These are phyloP conservation scores for Paxillus involutus DNA, from an alignment of 768 basidiomycete genomes.

Conservation along the genomic window DNA sequence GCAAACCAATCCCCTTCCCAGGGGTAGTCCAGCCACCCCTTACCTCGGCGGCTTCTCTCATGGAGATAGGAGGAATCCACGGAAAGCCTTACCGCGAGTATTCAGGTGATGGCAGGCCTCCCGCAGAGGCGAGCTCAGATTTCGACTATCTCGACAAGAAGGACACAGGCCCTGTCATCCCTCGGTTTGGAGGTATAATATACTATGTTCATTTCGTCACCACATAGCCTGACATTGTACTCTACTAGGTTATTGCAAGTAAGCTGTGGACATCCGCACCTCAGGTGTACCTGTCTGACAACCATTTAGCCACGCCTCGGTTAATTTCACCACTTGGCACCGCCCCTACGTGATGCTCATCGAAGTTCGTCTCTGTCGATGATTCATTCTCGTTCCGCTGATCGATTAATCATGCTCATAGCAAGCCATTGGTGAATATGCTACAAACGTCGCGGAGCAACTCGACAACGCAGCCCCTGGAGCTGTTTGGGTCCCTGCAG, in stretches of 20 bases:
- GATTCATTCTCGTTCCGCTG: too few relatives aligned
- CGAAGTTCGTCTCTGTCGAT: constrained; percentile 10
- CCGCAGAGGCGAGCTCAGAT: constrained; percentile 11
- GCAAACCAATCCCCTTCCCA: constrained; percentile 9
- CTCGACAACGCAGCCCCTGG: constrained; percentile 23
- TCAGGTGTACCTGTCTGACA: not conserved
- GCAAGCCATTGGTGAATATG: constrained; percentile 29
- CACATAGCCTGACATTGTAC: not conserved
- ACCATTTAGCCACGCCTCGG: constrained; percentile 14
- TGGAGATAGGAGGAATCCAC: constrained; percentile 25
- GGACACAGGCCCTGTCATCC: constrained; percentile 22
- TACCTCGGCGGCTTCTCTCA: constrained; percentile 4
- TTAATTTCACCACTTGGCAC: constrained; percentile 26
- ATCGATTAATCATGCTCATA: not conserved
- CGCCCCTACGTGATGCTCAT: constrained; percentile 28
- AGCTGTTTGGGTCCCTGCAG: constrained; percentile 17
- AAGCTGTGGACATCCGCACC: not conserved
- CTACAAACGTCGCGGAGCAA: constrained; percentile 20
- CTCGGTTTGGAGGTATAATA: constrained; percentile 24
- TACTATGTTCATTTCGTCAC: not conserved
- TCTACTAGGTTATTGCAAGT: constrained; percentile 27
- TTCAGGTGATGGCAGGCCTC: constrained; percentile 20
- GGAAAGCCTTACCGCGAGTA: constrained; percentile 27
- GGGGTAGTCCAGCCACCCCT: constrained; percentile 14
- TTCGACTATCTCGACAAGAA: constrained; percentile 21